Evolutionary conservation across 352 stramenopile genomes (phyloP).

Genomic region (Globisporangium paroecandrum): DNA sequence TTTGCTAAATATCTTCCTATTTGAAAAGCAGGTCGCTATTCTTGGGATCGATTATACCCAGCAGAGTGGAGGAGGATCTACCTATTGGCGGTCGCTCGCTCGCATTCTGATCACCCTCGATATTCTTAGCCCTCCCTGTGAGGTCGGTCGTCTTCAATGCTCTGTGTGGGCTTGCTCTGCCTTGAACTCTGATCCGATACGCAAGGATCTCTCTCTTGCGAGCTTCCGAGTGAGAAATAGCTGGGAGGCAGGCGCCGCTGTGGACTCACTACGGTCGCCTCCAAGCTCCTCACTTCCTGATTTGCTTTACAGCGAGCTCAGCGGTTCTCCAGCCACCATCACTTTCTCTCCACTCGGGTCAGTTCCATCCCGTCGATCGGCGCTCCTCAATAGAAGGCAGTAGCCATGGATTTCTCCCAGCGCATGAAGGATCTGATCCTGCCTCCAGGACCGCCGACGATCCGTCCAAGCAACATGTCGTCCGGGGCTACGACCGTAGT

Average conservation of each 20-base stretch:
- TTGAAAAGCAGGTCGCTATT: not conserved
- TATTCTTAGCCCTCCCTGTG: not conserved
- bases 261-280: not conserved
- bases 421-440: constrained; percentile 71
- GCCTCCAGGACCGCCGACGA: constrained; percentile 41
- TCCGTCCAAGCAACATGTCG: constrained; percentile 43
- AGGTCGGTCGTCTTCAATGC: not conserved
- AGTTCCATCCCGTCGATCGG: not conserved
- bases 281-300: constrained; percentile 7
- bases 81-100: not conserved
- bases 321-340: not conserved
- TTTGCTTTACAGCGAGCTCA: constrained; percentile 13
- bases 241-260: not conserved
- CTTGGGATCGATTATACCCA: not conserved
- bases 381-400: not conserved
- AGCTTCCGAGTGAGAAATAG: constrained; percentile 8
- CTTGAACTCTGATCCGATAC: not conserved
- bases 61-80: not conserved
- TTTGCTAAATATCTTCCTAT: not conserved
- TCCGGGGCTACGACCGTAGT: constrained; percentile 28
- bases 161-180: not conserved
- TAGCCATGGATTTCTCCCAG: constrained; percentile 67
- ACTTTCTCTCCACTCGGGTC: not conserved
- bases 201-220: constrained; percentile 1
- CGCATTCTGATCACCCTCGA: not conserved